Conservation (phyloP, 331 rosid species). For the Acacia pycnantha region DNA sequence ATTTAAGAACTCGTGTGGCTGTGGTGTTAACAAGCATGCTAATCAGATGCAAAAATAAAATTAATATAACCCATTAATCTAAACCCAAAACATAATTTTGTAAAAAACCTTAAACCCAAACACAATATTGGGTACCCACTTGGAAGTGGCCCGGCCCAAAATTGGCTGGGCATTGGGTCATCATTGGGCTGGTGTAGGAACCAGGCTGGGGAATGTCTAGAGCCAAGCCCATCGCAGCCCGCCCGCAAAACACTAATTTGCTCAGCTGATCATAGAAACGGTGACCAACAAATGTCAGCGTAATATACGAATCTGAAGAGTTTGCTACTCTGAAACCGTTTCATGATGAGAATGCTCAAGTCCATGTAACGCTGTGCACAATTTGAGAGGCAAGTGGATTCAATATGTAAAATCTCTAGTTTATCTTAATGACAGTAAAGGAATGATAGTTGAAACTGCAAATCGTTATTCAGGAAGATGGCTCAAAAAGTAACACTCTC, state of each 20-base stretch:
- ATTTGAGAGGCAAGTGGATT: constrained; percentile 68
- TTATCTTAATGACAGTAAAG: not conserved
- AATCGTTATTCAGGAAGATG: constrained; percentile 2
- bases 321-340: constrained; percentile 57
- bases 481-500: not conserved
- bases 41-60: not conserved
- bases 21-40: not conserved
- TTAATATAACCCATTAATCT: not conserved
- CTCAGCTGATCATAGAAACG: too few relatives aligned
- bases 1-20: not conserved
- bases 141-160: not conserved
- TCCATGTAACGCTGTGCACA: constrained; percentile 93
- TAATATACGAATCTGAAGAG: too few relatives aligned
- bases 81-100: not conserved
- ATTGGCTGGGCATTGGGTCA: not conserved
- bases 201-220: not conserved
- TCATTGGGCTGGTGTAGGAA: too few relatives aligned
- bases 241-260: too few relatives aligned
- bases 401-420: constrained; percentile 29
- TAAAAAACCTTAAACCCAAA: not conserved
- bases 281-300: too few relatives aligned
- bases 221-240: too few relatives aligned
- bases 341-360: constrained; percentile 67
- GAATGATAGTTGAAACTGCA: not conserved
- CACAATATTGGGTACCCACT: not conserved